These are phyloP conservation scores for Jatropha curcas DNA, from an alignment of 345 rosid species.

Conservation along the genomic window DNA sequence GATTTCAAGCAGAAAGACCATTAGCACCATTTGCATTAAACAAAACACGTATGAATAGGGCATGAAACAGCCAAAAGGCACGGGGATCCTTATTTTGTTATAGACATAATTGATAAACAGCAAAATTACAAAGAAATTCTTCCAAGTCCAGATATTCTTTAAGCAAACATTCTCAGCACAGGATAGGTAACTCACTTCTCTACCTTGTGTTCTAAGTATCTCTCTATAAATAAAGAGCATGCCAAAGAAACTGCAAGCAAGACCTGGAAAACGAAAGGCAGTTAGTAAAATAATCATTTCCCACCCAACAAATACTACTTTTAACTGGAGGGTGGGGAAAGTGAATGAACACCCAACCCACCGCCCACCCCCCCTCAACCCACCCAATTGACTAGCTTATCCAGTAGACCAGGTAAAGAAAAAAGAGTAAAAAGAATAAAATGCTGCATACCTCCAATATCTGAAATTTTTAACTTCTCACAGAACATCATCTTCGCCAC, in stretches of 20 bases:
- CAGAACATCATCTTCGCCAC: constrained; percentile 64
- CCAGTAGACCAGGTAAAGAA: background rate
- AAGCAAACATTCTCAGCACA: constrained; percentile 14
- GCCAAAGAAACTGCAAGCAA: constrained; percentile 90
- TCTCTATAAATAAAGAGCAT: constrained; percentile 75
- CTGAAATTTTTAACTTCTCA: constrained; percentile 76
- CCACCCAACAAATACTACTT: constrained; percentile 2
- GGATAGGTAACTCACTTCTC: constrained; percentile 69
- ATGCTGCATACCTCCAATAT: constrained; percentile 60
- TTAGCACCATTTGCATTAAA: background rate
- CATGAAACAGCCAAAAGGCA: background rate
- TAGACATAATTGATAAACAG: background rate
- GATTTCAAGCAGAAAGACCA: background rate
- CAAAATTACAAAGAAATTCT: background rate
- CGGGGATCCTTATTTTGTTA: background rate
- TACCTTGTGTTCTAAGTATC: constrained; percentile 80
- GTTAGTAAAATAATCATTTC: constrained; percentile 27
- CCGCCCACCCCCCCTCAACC: background rate
- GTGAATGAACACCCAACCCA: no score
- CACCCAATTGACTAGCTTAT: background rate
- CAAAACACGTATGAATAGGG: background rate
- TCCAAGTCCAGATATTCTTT: constrained; percentile 8
- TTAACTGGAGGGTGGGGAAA: constrained; percentile 3
- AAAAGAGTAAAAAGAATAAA: background rate
- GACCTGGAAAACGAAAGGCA: constrained; percentile 52